These are phyloP conservation scores for Ananas comosus DNA, from an alignment of 176 grass and related monocot genomes.

Conservation along the genomic window DNA sequence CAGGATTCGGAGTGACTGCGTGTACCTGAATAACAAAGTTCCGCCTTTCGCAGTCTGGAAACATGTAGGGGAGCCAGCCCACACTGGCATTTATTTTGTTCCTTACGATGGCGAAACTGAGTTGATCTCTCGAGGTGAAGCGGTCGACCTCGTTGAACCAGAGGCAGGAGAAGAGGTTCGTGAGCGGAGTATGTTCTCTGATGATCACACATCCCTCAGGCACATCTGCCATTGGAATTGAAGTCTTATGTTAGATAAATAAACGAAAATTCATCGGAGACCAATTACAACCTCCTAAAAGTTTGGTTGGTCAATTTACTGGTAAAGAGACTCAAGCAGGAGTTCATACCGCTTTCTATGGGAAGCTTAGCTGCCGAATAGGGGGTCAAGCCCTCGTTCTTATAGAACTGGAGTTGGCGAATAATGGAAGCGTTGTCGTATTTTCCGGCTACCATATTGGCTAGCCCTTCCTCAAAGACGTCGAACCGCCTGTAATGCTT, in stretches of 20 bases:
- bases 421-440: conserved; percentile 94
- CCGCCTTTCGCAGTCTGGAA: conserved; percentile 88
- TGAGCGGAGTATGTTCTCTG: conserved; percentile 71
- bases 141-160: conserved; percentile 97
- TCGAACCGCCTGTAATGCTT: conserved; percentile 96
- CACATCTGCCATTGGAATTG: conserved; percentile 50
- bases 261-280: background rate
- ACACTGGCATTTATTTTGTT: conserved; percentile 73
- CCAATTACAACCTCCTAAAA: conserved; percentile 5
- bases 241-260: background rate
- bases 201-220: conserved; percentile 95
- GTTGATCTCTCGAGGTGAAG: conserved; percentile 82
- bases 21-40: conserved; percentile 94
- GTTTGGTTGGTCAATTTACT: no score
- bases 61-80: conserved; percentile 81
- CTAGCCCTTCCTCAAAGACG: conserved; percentile 93
- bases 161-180: conserved; percentile 85
- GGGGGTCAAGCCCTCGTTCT: conserved; percentile 84
- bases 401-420: conserved; percentile 89
- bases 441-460: conserved; percentile 87
- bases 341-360: conserved; percentile 64
- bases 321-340: no score
- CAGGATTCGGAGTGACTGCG: background rate
- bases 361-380: conserved; percentile 91
- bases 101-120: conserved; percentile 84